Percentiles rank a stretch among this genome's conserved stretches.
These are phyloP conservation scores for Candida pseudoviswanathii DNA, from an alignment of 1,139 yeast species.

Conservation along the genomic window DNA sequence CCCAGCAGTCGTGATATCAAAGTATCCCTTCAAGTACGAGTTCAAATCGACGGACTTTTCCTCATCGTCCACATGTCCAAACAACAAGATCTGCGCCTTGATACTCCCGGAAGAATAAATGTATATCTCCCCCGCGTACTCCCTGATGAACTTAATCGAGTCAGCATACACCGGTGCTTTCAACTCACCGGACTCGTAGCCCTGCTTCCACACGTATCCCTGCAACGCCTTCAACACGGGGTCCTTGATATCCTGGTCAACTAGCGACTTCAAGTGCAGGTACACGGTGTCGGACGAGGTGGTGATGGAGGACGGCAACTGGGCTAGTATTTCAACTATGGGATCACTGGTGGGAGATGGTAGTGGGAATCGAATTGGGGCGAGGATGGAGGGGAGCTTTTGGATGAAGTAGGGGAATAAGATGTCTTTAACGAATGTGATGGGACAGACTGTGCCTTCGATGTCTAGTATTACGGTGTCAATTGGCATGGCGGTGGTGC, in stretches of 20 bases:
- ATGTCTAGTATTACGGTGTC: slow-evolving; percentile 60
- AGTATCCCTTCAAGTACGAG: slow-evolving; percentile 61
- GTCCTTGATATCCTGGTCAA: slow-evolving; percentile 72
- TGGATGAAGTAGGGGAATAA: slow-evolving; percentile 57
- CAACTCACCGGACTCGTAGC: slow-evolving; percentile 74
- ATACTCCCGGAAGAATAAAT: slow-evolving; percentile 94
- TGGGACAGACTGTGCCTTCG: slow-evolving; percentile 93
- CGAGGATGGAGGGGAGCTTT: slow-evolving; percentile 26
- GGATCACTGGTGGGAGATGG: slow-evolving; percentile 9
- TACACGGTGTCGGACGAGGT: slow-evolving; percentile 29
- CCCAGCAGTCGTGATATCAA: slow-evolving; percentile 86
- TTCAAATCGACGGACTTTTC: slow-evolving; percentile 51
- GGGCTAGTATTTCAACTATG: slow-evolving; percentile 34
- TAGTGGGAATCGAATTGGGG: slow-evolving; percentile 10
- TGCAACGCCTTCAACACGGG: slow-evolving; percentile 77
- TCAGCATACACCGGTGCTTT: slow-evolving; percentile 78
- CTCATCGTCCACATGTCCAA: slow-evolving; percentile 56
- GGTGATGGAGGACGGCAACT: slow-evolving; percentile 45
- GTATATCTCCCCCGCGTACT: slow-evolving; percentile 47
- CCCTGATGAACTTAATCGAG: slow-evolving; percentile 59
- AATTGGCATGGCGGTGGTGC: background rate
- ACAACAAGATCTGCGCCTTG: slow-evolving; percentile 78
- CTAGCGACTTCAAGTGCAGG: slow-evolving; percentile 57
- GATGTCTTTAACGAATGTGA: slow-evolving; percentile 77
- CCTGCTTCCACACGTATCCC: slow-evolving; percentile 80